Evolutionary conservation across 2,329 filamentous ascomycete species (phyloP).

Genomic region (Nigrospora oryzae): DNA sequence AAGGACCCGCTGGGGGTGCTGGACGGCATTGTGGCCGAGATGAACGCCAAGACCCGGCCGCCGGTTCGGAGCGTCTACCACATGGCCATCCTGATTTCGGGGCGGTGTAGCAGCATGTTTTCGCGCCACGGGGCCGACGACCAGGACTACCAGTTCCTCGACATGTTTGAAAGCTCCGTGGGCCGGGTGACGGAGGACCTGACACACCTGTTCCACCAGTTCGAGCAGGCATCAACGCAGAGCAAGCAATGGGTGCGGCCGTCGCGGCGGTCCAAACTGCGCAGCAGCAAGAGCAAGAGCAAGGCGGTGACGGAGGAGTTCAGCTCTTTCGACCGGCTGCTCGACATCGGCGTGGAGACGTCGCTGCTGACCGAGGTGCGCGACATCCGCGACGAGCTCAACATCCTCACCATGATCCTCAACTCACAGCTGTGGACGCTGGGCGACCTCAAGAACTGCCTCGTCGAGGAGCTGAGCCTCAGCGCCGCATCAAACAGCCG

Average conservation of each 20-base stretch:
- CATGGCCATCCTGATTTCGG: slow-evolving; percentile 52
- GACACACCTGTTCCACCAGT: slow-evolving; percentile 49
- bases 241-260: slow-evolving; percentile 35
- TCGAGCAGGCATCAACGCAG: slow-evolving; percentile 49
- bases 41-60: slow-evolving; percentile 54
- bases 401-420: slow-evolving; percentile 48
- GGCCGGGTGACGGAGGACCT: slow-evolving; percentile 44
- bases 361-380: slow-evolving; percentile 55
- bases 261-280: slow-evolving; percentile 4
- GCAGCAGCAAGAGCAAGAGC: slow-evolving; percentile 9
- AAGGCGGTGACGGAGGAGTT: slow-evolving; percentile 20
- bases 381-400: slow-evolving; percentile 59
- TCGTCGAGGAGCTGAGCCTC: slow-evolving; percentile 23
- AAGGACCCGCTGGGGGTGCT: slow-evolving; percentile 52
- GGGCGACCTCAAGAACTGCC: slow-evolving; percentile 33
- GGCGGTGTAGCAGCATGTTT: slow-evolving; percentile 51
- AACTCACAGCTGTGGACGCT: slow-evolving; percentile 39
- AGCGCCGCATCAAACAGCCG: slow-evolving; percentile 12
- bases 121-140: slow-evolving; percentile 49
- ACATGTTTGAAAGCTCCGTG: slow-evolving; percentile 60
- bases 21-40: slow-evolving; percentile 55
- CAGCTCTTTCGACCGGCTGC: slow-evolving; percentile 43
- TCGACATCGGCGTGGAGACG: slow-evolving; percentile 53
- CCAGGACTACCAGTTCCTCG: slow-evolving; percentile 54
- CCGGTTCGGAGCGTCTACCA: slow-evolving; percentile 54